Evolutionary conservation across 2,329 filamentous ascomycete species (phyloP), one percentile per base, ranked within the genome.

Genomic region (Lecanicillium sp.): DNA sequence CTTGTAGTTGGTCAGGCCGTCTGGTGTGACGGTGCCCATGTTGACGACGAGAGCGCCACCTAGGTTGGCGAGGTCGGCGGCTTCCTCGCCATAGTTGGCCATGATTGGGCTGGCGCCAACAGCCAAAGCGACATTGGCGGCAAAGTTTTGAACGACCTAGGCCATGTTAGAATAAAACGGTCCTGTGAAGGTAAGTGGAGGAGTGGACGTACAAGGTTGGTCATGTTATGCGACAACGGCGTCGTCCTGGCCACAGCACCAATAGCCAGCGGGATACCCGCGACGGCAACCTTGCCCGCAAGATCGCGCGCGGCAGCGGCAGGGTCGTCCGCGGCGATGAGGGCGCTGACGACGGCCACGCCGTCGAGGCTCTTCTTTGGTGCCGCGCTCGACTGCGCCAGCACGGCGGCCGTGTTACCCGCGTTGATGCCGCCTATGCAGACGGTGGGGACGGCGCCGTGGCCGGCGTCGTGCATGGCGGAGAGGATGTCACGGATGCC

Each of bases 181-280:
- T n/a, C n/a, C n/a, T n/a, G n/a, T n/a, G n/a, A 34, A 22, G n/a
- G 13, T 7, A n/a, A 17, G 8, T n/a, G 15, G 14, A 33, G 12
- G 11, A 33, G 18, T n/a, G 11, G 10, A 33, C 8, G 9, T 18
- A 69, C 90, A 37, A 89, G 72, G 58, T 97, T 97, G 38, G 92
- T 97, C 87, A 97, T 97, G 63, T 95, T 96, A 64, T 97, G 90
- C 36, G 84, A 84, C 17, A 97, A 71, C 1, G 89, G 88, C 41
- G 75, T 81, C 31, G 63, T 69, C 3, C 67, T 58, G 5, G 75
- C 75, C 34, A 95, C 73, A 5, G 70, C 68, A 43, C 65, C 67
- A 31, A 94, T 68, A 14, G 84, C 62, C 29, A 53, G 52, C 2
- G 61, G 60, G 9, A 60, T 50, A 39, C 60, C 64, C 42, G 89